Evolutionary conservation across 179 eudicot species (phyloP).

Genomic region (Heliamphora pulchella): DNA sequence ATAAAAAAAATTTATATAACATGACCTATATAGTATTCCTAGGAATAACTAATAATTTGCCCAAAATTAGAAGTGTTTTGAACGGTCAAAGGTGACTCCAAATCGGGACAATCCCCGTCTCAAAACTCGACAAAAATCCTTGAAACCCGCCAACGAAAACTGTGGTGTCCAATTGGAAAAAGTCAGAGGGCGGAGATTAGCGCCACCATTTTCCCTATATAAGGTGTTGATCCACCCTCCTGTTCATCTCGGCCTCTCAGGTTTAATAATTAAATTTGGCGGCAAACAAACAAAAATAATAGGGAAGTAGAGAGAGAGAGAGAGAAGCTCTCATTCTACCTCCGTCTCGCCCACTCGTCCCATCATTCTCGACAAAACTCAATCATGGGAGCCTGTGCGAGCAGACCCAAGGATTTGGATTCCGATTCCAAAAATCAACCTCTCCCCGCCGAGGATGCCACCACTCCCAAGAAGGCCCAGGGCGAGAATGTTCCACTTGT

Average conservation of each 20-base stretch:
- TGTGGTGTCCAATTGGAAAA: not conserved
- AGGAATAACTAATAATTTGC: no score
- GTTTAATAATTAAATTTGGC: not conserved
- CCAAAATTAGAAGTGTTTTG: not conserved
- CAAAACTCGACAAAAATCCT: not conserved
- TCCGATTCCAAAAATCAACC: conserved; percentile 26
- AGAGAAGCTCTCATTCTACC: conserved; percentile 1
- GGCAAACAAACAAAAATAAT: not conserved
- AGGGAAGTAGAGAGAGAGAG: no score
- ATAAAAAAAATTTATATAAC: no score
- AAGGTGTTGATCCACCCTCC: not conserved
- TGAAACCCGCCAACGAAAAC: conserved; percentile 6
- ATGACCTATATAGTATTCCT: no score
- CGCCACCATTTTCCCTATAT: not conserved
- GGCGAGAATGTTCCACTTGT: conserved; percentile 30
- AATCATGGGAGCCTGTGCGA: conserved; percentile 83
- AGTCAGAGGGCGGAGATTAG: not conserved
- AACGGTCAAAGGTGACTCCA: conserved; percentile 5
- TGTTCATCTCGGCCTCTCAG: not conserved
- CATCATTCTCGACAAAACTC: not conserved
- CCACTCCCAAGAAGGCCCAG: conserved; percentile 32
- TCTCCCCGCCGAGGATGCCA: conserved; percentile 30
- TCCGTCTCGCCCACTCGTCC: conserved; percentile 32
- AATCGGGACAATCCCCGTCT: not conserved
- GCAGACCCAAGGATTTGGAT: conserved; percentile 63